Conservation (phyloP, 2,329 filamentous ascomycete genomes). For the Xylaria polymorpha region DNA sequence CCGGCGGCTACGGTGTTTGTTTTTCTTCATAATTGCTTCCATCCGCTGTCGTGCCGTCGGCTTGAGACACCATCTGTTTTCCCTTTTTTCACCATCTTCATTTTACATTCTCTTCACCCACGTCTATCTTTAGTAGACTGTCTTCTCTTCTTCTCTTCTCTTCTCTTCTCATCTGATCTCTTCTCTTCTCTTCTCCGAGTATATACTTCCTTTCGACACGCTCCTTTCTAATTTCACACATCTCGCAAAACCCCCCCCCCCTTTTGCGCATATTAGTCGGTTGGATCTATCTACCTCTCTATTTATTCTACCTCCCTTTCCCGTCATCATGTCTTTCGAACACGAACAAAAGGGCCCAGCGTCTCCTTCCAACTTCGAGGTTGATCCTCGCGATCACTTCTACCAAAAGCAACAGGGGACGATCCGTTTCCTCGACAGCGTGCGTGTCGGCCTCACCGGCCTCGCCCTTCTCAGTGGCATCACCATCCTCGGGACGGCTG, state of each 20-base stretch:
- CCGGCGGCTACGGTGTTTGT: constrained; percentile 27
- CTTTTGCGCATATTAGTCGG: constrained; percentile 7
- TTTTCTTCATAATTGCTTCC: constrained; percentile 29
- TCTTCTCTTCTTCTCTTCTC: constrained; percentile 24
- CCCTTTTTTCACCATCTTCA: constrained; percentile 22
- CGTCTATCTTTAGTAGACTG: constrained; percentile 24
- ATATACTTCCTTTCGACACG: constrained; percentile 30
- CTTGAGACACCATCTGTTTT: constrained; percentile 20
- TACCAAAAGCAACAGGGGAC: constrained; percentile 53
- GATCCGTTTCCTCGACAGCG: constrained; percentile 57
- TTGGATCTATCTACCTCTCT: constrained; percentile 14
- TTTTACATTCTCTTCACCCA: constrained; percentile 15
- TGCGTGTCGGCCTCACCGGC: constrained; percentile 60
- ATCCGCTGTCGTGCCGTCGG: constrained; percentile 8
- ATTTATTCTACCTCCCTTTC: constrained; percentile 33
- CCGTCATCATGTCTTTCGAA: constrained; percentile 49
- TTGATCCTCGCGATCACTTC: constrained; percentile 57
- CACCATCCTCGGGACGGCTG: constrained; percentile 65
- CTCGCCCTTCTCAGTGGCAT: constrained; percentile 64
- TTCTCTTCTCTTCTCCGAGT: constrained; percentile 36
- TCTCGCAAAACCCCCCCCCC: constrained; percentile 13
- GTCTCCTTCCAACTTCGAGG: constrained; percentile 62
- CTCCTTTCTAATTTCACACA: constrained; percentile 36
- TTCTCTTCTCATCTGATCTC: constrained; percentile 33
- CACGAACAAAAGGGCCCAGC: constrained; percentile 55